Percentiles rank a stretch among this genome's conserved stretches.
Conservation (phyloP, 306 rosid genomes). For the Spatholobus suberectus region DNA sequence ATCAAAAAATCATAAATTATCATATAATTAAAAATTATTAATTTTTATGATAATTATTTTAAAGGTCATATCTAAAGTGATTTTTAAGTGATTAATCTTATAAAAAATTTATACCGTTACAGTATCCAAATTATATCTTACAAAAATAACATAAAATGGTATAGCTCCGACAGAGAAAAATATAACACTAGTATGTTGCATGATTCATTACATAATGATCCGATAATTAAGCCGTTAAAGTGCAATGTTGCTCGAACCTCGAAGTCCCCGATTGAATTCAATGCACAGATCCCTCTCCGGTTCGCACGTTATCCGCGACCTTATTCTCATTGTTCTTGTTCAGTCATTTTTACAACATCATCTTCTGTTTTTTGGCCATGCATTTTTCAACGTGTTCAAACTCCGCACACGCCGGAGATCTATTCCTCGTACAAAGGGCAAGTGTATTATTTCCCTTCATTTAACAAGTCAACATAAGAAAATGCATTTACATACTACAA, state of each 20-base stretch:
- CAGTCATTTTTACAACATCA: conserved; percentile 18
- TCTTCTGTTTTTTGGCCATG: conserved; percentile 11
- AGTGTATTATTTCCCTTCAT: conserved; percentile 21
- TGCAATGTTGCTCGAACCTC: background rate
- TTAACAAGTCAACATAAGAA: conserved; percentile 25
- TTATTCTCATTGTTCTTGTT: conserved; percentile 1
- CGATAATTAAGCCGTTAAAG: conserved; percentile 29
- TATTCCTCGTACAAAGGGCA: background rate
- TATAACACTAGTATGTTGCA: too few relatives aligned
- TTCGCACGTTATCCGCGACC: too few relatives aligned
- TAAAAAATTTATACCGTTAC: too few relatives aligned
- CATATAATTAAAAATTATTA: too few relatives aligned
- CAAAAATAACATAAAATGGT: too few relatives aligned
- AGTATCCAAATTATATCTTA: too few relatives aligned
- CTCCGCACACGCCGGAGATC: conserved; percentile 38
- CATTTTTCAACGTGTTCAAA: conserved; percentile 32
- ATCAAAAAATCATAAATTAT: too few relatives aligned
- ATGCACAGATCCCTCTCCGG: background rate
- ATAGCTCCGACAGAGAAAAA: too few relatives aligned
- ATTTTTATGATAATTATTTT: too few relatives aligned
- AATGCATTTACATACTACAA: conserved; percentile 19
- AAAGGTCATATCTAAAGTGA: too few relatives aligned
- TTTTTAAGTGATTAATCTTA: too few relatives aligned
- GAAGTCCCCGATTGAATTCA: background rate
- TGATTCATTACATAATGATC: too few relatives aligned